These are phyloP conservation scores for Cucurbita pepo DNA, from an alignment of 306 rosid species.

Conservation along the genomic window DNA sequence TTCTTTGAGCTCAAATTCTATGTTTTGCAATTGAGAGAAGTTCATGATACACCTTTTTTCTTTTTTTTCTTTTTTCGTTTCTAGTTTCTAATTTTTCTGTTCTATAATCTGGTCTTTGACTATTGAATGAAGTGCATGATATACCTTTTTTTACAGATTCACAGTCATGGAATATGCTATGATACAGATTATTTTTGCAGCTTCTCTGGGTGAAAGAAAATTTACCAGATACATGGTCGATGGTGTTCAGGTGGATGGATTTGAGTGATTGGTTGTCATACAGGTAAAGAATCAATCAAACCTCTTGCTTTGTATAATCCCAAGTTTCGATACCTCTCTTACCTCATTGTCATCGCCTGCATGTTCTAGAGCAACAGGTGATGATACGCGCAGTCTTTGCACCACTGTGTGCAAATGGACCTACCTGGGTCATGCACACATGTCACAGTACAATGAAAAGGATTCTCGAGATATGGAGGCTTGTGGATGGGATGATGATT, in stretches of 20 bases:
- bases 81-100: background rate
- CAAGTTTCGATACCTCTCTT: background rate
- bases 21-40: background rate
- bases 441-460: conserved; percentile 55
- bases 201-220: conserved; percentile 98
- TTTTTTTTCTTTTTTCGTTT: background rate
- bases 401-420: conserved; percentile 98
- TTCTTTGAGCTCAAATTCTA: background rate
- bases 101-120: background rate
- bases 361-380: conserved; percentile 73
- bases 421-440: conserved; percentile 97
- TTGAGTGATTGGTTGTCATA: conserved; percentile 97
- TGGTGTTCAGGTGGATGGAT: conserved; percentile 99
- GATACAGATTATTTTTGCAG: conserved; percentile 31
- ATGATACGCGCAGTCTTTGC: conserved; percentile 93
- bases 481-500: conserved; percentile 98
- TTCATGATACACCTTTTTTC: background rate
- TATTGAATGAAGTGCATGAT: background rate
- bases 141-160: background rate
- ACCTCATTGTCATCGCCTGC: background rate
- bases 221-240: conserved; percentile 81
- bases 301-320: background rate
- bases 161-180: conserved; percentile 9
- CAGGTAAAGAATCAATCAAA: conserved; percentile 35
- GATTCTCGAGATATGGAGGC: conserved; percentile 79